These are phyloP conservation scores for Tuber indicum DNA, from an alignment of 495 filamentous ascomycete species.

Conservation along the genomic window DNA sequence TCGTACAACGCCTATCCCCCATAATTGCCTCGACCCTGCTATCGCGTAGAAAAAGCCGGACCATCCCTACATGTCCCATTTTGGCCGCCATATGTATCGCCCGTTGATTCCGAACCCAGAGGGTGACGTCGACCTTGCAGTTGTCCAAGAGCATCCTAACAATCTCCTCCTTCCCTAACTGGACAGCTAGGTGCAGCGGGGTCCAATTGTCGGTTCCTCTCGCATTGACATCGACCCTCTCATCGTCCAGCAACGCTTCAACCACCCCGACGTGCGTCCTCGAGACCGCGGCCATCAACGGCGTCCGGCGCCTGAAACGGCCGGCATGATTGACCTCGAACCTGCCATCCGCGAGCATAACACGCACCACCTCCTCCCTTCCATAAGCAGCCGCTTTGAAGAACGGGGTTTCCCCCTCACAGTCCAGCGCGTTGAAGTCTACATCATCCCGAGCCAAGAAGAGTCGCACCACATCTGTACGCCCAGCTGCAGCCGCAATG, in stretches of 20 bases:
- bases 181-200: not conserved
- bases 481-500: not conserved
- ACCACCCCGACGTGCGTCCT: not conserved
- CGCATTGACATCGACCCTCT: not conserved
- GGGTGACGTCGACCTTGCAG: not conserved
- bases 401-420: not conserved
- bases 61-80: not conserved
- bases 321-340: not conserved
- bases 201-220: not conserved
- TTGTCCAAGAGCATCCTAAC: not conserved
- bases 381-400: not conserved
- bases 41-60: not conserved
- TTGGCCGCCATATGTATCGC: not conserved
- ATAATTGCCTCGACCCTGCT: not conserved
- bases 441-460: not conserved
- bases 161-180: not conserved
- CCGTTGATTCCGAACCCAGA: not conserved
- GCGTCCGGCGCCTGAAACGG: not conserved
- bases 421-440: not conserved
- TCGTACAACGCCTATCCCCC: not conserved
- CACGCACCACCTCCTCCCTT: not conserved
- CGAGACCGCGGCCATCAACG: not conserved
- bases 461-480: slow-evolving; percentile 1
- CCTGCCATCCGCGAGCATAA: slow-evolving; percentile 3
- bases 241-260: not conserved